A percentile compares a stretch with the other conserved stretches of the same genome.
phyloP scores from a whole-genome alignment of 148 eudicot genomes.

The Nepenthes mirabilis region DNA sequence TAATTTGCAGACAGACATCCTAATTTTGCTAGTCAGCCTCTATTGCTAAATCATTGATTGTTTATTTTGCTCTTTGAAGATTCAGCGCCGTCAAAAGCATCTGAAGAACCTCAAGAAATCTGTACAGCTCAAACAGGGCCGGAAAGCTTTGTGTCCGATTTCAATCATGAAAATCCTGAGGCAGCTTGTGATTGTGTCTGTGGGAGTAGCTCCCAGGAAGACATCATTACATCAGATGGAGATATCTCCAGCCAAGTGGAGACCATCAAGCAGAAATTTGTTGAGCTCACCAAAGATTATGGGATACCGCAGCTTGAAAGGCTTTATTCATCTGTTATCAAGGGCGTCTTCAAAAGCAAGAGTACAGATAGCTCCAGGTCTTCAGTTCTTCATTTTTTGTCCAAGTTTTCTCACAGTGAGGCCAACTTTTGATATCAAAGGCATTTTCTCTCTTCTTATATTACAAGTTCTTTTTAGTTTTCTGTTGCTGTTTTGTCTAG shows the following conservation, averaged over 20 bases:
- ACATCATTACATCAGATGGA: conserved; percentile 43
- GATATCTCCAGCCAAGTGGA: conserved; percentile 40
- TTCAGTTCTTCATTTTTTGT: conserved; percentile 57
- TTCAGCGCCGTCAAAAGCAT: conserved; percentile 11
- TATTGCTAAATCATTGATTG: background rate
- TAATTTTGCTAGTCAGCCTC: no score
- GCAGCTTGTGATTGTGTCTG: conserved; percentile 10
- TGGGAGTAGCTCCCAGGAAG: conserved; percentile 23
- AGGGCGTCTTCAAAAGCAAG: conserved; percentile 61
- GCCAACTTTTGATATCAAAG: conserved; percentile 48
- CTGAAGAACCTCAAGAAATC: conserved; percentile 38
- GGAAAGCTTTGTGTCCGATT: conserved; percentile 21
- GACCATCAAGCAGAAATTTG: conserved; percentile 40
- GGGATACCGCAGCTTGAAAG: conserved; percentile 83
- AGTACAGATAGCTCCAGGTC: conserved; percentile 32
- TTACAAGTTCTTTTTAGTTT: no score
- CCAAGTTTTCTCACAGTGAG: conserved; percentile 39
- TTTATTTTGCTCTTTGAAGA: background rate
- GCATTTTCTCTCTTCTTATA: conserved; percentile 3
- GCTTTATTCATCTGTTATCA: conserved; percentile 64
- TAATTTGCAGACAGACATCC: no score
- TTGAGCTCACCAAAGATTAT: conserved; percentile 48
- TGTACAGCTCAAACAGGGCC: conserved; percentile 12
- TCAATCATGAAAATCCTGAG: conserved; percentile 5
- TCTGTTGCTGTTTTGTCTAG: no score